Base-by-base conservation (phyloP, 2,329 filamentous ascomycete genomes). In the Clarireedia hainanense region DNA sequence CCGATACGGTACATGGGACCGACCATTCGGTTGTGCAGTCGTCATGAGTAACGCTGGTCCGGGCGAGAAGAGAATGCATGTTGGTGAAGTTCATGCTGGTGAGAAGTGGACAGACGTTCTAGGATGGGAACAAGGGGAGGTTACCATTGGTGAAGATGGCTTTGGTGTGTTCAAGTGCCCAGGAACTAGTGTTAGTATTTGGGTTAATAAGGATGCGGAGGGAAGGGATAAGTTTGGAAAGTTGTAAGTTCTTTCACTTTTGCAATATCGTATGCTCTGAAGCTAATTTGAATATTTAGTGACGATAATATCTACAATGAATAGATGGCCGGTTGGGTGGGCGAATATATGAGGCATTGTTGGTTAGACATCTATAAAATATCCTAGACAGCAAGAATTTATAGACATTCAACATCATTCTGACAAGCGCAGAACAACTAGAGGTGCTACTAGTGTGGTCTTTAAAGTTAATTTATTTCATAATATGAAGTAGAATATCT, bases 31-130 rank as follows among this genome's bases (percentile, higher is more conserved):
- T 0, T 73, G 81, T 39, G 80, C 80, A 12, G 80, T 78, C 20
- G 69, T 85, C 6, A 74, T 86, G 69, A 81, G 76, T 45, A 81
- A 80, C 61, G 71, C 72, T 1, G 73, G 72, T 40, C 69, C 73
- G 12, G 71, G 69, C 9, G 69, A 74, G 58, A 83, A 81, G 65
- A 76, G 72, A 58, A 88, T 88, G 84, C 77, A 75, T 58, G 80
- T 86, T 12, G 85, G 84, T 0, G 68, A 74, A 50, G 70, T 71
- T 49, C 80, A 84, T 65, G 74, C 74, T 0, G 82, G 80, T 0
- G 80, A 87, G 70, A 68, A 72, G 40, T 88, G 84, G 84, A 82
- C 79, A 0, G 84, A 88, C 70, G 65, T 88, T 1, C 67, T 84
- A 51, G 77, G 73, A 6, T 80, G 77, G 75, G 74, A 75, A 55